phyloP scores from a whole-genome alignment of 2,329 filamentous ascomycete genomes.

The Botrytis porri region DNA sequence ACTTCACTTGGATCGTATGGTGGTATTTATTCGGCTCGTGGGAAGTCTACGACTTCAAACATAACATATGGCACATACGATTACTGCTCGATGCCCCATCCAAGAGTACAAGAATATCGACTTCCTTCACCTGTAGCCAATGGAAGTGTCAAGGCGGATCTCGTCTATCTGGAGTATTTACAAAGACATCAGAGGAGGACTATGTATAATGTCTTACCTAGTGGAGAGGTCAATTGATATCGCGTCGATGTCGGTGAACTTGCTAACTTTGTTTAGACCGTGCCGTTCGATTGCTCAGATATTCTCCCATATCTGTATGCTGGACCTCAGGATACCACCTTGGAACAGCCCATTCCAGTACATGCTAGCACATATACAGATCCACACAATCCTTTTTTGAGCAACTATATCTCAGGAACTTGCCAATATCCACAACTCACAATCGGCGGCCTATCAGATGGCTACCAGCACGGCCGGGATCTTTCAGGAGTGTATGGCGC shows the following conservation, averaged over 20 bases:
- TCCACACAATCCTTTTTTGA: constrained; percentile 39
- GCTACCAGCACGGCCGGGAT: constrained; percentile 41
- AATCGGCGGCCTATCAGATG: constrained; percentile 41
- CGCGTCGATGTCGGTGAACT: neutral
- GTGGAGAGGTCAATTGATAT: constrained; percentile 37
- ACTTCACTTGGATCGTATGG: constrained; percentile 40
- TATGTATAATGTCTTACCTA: constrained; percentile 42
- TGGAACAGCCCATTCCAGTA: constrained; percentile 34
- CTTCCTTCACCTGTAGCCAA: constrained; percentile 36
- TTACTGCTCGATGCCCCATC: constrained; percentile 44
- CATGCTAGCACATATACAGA: constrained; percentile 42
- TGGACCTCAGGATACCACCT: constrained; percentile 26
- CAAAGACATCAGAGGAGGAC: constrained; percentile 42
- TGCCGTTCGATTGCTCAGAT: constrained; percentile 41
- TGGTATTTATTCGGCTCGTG: constrained; percentile 39
- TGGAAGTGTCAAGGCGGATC: constrained; percentile 33
- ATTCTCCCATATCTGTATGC: constrained; percentile 41
- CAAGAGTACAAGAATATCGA: constrained; percentile 37
- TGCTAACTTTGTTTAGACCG: constrained; percentile 32
- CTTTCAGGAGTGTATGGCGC: constrained; percentile 38
- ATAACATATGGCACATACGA: constrained; percentile 39
- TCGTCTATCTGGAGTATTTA: constrained; percentile 42
- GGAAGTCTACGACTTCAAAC: constrained; percentile 21
- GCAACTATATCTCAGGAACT: constrained; percentile 37
- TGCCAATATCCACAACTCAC: constrained; percentile 43